Evolutionary conservation across 495 filamentous ascomycete species (phyloP), one percentile per base, ranked within the genome.

Genomic region (Penicillium taxi): DNA sequence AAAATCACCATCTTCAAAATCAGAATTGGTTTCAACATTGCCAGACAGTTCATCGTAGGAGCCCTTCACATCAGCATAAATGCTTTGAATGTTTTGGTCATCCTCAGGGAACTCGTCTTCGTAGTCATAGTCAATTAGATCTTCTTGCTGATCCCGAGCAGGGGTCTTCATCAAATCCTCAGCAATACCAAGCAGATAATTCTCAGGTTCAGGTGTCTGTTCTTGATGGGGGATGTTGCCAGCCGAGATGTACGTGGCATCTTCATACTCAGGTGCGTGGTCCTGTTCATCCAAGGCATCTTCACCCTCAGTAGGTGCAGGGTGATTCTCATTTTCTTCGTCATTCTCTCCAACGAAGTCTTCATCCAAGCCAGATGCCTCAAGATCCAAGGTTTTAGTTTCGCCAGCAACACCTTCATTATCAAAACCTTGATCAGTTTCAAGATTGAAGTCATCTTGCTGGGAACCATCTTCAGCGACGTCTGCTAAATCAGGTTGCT

Each of bases 161-260:
- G 55, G 41, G 23, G 37, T 59, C 15, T 58, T 44, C 41, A 61
- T 40, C n/a, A 58, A 16, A 20, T 64, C 57, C 28, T 59, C 58
- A 29, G 49, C 44, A 25, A 53, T 50, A 32, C 42, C 58, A 33
- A 65, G 45, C 19, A 61, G 36, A 37, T 63, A 50, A 50, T 62
- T 42, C 30, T 48, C 48, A 16, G 50, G 48, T 9, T 57, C 48
- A 17, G 47, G 44, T 9, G 48, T 41, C 28, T 38, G 37, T 23
- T 48, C 36, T 5, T 44, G 45, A 30, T 5, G 37, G 32, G 9
- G 17, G 31, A 30, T 32, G 36, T 9, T 55, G n/a, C n/a, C n/a
- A n/a, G n/a, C 38, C 29, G 51, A 33, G 1, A 39, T 44, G 1
- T 44, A 32, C 14, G 51, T 47, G 6, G 41, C 21, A 25, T 56